phyloP scores from a whole-genome alignment of 805 yeast species.

The Yarrowia sp. region DNA sequence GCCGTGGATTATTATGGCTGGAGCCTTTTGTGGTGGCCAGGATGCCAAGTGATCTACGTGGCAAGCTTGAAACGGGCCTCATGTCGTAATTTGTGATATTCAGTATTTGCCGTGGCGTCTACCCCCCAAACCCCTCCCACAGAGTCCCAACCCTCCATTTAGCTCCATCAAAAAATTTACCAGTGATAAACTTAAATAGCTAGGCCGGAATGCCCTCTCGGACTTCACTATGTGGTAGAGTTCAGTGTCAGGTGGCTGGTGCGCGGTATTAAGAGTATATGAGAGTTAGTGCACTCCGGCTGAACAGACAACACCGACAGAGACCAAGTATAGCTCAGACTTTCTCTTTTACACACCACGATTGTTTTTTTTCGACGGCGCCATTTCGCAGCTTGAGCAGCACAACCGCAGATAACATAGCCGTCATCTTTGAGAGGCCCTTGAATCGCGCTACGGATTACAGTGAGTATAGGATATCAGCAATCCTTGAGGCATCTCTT shows the following conservation, averaged over 20 bases:
- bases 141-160: not conserved
- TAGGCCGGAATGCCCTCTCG: conserved; percentile 17
- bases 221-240: not conserved
- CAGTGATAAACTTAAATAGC: conserved; percentile 11
- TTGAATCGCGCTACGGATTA: conserved; percentile 11
- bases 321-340: not conserved
- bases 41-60: too few relatives aligned
- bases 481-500: not conserved
- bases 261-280: conserved; percentile 19
- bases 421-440: not conserved
- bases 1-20: not conserved
- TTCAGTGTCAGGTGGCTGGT: conserved; percentile 23
- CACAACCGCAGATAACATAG: not conserved
- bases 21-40: too few relatives aligned
- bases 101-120: too few relatives aligned
- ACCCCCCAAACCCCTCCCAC: not conserved
- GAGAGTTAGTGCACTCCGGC: conserved; percentile 23
- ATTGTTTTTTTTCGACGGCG: not conserved
- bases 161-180: conserved; percentile 5
- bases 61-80: too few relatives aligned
- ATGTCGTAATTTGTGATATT: too few relatives aligned
- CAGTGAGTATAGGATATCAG: not conserved
- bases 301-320: not conserved
- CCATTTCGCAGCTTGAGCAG: not conserved
- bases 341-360: not conserved